Percentiles rank a stretch among this genome's conserved stretches.
phyloP scores from a whole-genome alignment of 129 eudicot genomes.

The Glebionis coronaria region DNA sequence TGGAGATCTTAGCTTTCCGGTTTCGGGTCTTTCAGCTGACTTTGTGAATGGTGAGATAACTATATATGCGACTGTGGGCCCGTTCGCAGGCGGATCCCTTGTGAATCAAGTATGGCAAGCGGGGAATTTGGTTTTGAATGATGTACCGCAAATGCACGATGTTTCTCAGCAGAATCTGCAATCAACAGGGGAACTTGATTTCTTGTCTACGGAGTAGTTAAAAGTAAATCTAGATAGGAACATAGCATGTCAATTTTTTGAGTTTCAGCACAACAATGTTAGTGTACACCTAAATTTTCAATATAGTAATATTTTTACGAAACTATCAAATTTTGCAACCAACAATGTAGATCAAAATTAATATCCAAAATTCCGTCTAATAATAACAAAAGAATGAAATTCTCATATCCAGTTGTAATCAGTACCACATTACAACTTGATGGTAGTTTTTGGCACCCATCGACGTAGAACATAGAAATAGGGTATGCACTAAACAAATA shows the following conservation, averaged over 20 bases:
- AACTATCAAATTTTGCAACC: too few relatives aligned
- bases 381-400: too few relatives aligned
- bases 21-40: conserved; percentile 57
- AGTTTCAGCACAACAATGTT: too few relatives aligned
- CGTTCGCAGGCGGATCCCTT: conserved; percentile 40
- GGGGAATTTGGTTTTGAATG: conserved; percentile 43
- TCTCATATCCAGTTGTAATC: too few relatives aligned
- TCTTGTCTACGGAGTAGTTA: conserved; percentile 33
- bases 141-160: conserved; percentile 57
- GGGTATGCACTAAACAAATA: too few relatives aligned
- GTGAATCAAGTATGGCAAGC: conserved; percentile 62
- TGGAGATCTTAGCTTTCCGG: conserved; percentile 44
- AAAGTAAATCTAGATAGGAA: not conserved
- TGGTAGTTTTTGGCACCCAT: too few relatives aligned
- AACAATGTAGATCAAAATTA: too few relatives aligned
- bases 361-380: too few relatives aligned
- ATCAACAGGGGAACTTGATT: conserved; percentile 47
- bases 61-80: conserved; percentile 58
- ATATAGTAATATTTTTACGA: too few relatives aligned
- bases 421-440: too few relatives aligned
- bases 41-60: conserved; percentile 41
- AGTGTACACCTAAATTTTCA: too few relatives aligned
- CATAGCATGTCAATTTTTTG: conserved; percentile 4
- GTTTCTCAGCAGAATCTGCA: conserved; percentile 41
- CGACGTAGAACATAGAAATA: too few relatives aligned